Base-by-base conservation (phyloP, 495 filamentous ascomycete genomes). In the Hypoxylon fuscum region DNA sequence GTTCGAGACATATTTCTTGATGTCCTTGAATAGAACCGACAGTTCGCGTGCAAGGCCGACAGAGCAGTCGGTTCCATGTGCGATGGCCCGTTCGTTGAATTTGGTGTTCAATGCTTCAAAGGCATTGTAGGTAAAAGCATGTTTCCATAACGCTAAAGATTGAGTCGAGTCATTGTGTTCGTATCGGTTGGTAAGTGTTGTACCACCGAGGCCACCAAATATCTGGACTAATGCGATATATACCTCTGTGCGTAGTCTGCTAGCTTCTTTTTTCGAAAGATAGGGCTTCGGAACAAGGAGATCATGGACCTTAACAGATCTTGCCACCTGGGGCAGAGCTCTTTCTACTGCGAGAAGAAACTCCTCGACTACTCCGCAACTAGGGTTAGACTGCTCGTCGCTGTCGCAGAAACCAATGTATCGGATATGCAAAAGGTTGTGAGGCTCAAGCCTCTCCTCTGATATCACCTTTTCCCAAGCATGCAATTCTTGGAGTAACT, bases 361-460 rank as follows among this genome's bases (percentile, higher is more conserved):
- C 11, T 59, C 48, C 1, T 42, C 47, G 25, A 55, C 35, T 9
- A 59, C 51, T 2, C 61, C 61, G 3, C 32, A 21, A n/a, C 45
- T 40, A 1, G 34, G 27, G 15, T 53, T 32, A 18, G 35, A 25
- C 5, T 11, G 37, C 17, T 53, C 57, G 1, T 9, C 14, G 7
- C 15, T 5, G 10, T 5, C 4, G 27, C 52, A 63, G 1, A 15
- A 56, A 18, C 59, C 59, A 8, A 56, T 40, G 20, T 51, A 56
- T 15, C 52, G 59, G 18, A 63, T 38, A 14, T 21, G 35, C 1
- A 63, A 31, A 8, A 15, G 21, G 14, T 45, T 18, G 6, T 18
- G 14, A 42, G 35, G 35, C 14, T 49, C 12, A n/a, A 12, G 55
- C 17, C 8, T 7, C 18, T 21, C 14, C n/a, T 15, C 7, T 2